Base-by-base conservation (phyloP, 2,329 filamentous ascomycete species). In the Hortaea werneckii region DNA sequence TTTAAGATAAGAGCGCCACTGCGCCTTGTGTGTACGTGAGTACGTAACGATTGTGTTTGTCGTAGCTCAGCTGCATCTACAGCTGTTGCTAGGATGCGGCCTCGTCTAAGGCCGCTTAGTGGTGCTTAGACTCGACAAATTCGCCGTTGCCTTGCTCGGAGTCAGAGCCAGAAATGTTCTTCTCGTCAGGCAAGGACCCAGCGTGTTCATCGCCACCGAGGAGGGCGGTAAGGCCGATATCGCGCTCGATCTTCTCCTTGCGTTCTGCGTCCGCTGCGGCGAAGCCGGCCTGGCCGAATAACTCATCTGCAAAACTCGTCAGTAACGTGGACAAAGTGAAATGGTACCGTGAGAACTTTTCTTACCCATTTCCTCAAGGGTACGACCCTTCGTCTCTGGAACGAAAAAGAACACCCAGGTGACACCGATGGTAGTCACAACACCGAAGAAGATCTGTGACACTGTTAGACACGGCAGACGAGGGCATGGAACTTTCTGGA, bases 241-340 rank as follows among this genome's bases (percentile, higher is more conserved):
- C 47, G 10, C 43, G 40, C 34, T 53, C 51, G 20, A 52, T 53
- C 30, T 41, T 42, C 13, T 42, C 41, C 42, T 53, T 53, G 9
- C 41, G 44, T 5, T 46, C 40, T 39, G 46, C 27, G 43, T 54
- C 50, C 2, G 44, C 51, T 41, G 50, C 37, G 2, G 51, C 51
- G 39, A 52, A 45, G 68, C 72, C 30, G 67, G 72, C 30, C 35
- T 47, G 34, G 8, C 58, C 59, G n/a, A 59, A 59, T 2, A 57
- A 5, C 35, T 54, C 50, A 30, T 59, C 20, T 20, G 20, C 20
- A 20, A 20, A 20, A 20, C 20, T 20, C 20, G 20, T 20, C 20
- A 20, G 20, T 20, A 20, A 20, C 20, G 56, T 20, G 20, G 20
- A 20, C 20, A 4, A 20, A 20, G 20, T 20, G 20, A 20, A 20